Base-by-base conservation (phyloP, 169 alveolate species). In the Ichthyophthirius multifiliis region DNA sequence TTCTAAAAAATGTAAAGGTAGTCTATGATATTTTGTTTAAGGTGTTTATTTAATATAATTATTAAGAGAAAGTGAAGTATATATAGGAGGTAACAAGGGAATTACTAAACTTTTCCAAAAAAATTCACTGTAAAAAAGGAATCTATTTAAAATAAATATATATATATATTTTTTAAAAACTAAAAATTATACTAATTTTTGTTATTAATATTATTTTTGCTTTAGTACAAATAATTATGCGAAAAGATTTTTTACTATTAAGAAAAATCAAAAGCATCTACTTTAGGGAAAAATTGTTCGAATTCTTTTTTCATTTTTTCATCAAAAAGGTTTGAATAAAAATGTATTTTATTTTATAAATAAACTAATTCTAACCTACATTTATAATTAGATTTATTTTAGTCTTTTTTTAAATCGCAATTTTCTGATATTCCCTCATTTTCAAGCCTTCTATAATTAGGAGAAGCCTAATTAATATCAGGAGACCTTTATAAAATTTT, bases 91-190 rank as follows among this genome's bases (percentile, higher is more conserved):
- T 3, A 55, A 18, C 23, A 55, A 20, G 9, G 71, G 71, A 55
- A 55, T 55, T 15, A 55, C 71, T 12, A 55, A 27, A 15, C 71
- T 55, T 39, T 55, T 55, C 71, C 71, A 55, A 39, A 55, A 55
- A 27, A 34, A 27, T 27, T 55, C 71, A 15, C 23, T 55, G 9
- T 55, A 34, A 55, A 55, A 55, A 27, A 20, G 18, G 13, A 55
- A 55, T 10, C 34, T 39, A 27, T 15, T 55, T 55, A 18, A 15
- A 55, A 16, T 15, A 10, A 47, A 47, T 15, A n/a, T 4, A 20
- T 47, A 0, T 4, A 47, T 13, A 15, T n/a, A 47, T n/a, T 47
- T 13, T 47, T 47, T 10, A 20, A 55, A 55, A 55, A 1, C 1
- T 20, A 55, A 4, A 1, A 55, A 55, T 20, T 55, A 55, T 39